Base-by-base conservation (phyloP, 2,329 filamentous ascomycete species). In the Aspergillus flavus region DNA sequence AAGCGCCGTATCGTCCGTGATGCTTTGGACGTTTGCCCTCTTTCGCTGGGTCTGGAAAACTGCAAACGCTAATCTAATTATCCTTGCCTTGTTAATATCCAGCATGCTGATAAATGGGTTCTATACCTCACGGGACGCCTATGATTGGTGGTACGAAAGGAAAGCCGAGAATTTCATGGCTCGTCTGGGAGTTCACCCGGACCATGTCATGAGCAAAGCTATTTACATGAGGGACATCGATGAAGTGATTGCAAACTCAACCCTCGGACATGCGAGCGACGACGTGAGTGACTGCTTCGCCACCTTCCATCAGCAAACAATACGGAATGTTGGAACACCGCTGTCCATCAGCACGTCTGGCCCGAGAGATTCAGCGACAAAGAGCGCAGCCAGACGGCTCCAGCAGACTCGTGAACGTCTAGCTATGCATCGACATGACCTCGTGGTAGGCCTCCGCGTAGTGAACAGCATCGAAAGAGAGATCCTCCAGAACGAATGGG, bases 381-480 rank as follows among this genome's bases (percentile, higher is more conserved):
- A 73, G 63, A 72, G 71, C 32, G 74, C 76, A 1, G 77, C 79
- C 11, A 85, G 84, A 16, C 87, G 91, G 23, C 84, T 98, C 36
- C 87, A 91, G 57, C 87, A 89, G 45, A 92, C 93, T n/a, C 86
- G 94, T 11, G 91, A 96, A 77, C 87, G 90, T 28, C 86, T 99
- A 0, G 94, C 91, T 0, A 83, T 87, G 2, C 95, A 97, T 75
- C 86, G 95, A 3, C 93, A 99, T 76, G 93, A 98, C 73, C 83
- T 99, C 23, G 81, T 98, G 2, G 94, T 99, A 6, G 93, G 94
- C 6, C 88, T 98, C 82, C 88, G 94, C 5, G 87, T 97, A 2
- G 89, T 98, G 64, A 97, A 98, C 78, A 90, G 86, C 62, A 88
- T 98, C 32, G 95, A 98, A 82, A 85, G 86, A 63, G 93, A 97